Evolutionary conservation across 1,284 basidiomycete genomes (phyloP).

Genomic region (Lentinula novae-zelandiae): DNA sequence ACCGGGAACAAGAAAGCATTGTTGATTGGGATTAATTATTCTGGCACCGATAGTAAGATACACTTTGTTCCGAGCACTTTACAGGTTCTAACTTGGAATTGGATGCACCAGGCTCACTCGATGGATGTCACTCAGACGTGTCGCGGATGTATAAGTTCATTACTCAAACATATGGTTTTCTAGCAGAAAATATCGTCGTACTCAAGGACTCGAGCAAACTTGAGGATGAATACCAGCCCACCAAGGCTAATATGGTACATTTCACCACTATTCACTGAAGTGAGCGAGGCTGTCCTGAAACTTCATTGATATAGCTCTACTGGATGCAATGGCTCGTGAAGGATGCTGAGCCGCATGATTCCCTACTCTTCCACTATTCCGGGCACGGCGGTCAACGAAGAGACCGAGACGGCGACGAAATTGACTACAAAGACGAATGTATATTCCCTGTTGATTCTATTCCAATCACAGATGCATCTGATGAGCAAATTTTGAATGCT

Average conservation of each 20-base stretch:
- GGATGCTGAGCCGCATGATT: slow-evolving; percentile 10
- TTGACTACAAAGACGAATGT: slow-evolving; percentile 11
- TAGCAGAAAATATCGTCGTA: slow-evolving; percentile 9
- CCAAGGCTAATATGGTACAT: slow-evolving; percentile 9
- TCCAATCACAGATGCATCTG: not conserved
- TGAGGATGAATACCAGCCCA: slow-evolving; percentile 9
- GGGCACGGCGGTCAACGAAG: slow-evolving; percentile 10
- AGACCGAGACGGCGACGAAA: slow-evolving; percentile 8
- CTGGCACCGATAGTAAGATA: slow-evolving; percentile 4
- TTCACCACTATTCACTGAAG: not conserved
- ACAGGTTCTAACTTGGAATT: not conserved
- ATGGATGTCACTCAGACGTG: slow-evolving; percentile 11
- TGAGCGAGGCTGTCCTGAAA: too few species aligned
- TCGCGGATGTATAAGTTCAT: slow-evolving; percentile 11
- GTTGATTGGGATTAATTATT: slow-evolving; percentile 11
- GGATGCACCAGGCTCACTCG: not conserved
- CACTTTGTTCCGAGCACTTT: not conserved
- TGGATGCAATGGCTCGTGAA: slow-evolving; percentile 13
- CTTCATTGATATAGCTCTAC: not conserved
- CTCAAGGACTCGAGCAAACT: slow-evolving; percentile 8
- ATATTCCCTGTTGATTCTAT: slow-evolving; percentile 11
- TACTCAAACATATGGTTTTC: slow-evolving; percentile 8
- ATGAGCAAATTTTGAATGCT: not conserved
- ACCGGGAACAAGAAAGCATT: slow-evolving; percentile 11
- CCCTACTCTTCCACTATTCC: slow-evolving; percentile 12